Evolutionary conservation across 2,329 filamentous ascomycete species (phyloP), one percentile per base, ranked within the genome.

Genomic region (Fusarium dlaminii): DNA sequence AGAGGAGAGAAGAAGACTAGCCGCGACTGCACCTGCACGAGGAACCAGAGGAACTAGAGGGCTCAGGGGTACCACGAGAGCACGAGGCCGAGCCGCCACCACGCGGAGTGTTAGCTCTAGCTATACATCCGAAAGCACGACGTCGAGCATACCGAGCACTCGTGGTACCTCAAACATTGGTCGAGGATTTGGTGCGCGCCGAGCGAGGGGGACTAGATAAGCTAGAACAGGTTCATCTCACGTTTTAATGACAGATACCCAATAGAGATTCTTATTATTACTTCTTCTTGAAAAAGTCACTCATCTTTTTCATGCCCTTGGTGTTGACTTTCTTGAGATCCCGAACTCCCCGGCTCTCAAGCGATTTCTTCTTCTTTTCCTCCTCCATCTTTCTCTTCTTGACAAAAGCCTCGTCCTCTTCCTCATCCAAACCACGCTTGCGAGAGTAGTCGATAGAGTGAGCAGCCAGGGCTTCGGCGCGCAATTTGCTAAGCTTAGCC

Each of bases 271-370:
- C 20, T 63, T 69, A 37, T 45, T 64, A 63, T 66, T 76, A 79
- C 70, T 89, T 89, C 84, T 96, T 97, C 68, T 90, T 90, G 82
- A 99, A 99, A 84, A 99, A 99, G 70, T 92, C 90, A 80, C 94
- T 98, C 89, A 99, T 89, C 86, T 98, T 99, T 88, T 93, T 96
- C 96, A 99, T 99, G 4, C 96, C 96, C 29, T 84, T 90, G 0
- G 93, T 95, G 83, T 98, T 93, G 54, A 95, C 96, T 84, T 98
- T 99, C 81, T 93, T 93, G 79, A 99, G 81, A 54, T 95, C 89
- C 80, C 91, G 92, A 3, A 98, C 90, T 1, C 90, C 95, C 34
- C 91, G 87, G 71, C 93, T 96, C 83, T 94, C 89, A 30, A 86
- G 86, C 6, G 89, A 90, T 84, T 97, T 95, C 81, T 90, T 92